Evolutionary conservation across 768 basidiomycete species (phyloP).

Genomic region (Cystobasidium onofrii): DNA sequence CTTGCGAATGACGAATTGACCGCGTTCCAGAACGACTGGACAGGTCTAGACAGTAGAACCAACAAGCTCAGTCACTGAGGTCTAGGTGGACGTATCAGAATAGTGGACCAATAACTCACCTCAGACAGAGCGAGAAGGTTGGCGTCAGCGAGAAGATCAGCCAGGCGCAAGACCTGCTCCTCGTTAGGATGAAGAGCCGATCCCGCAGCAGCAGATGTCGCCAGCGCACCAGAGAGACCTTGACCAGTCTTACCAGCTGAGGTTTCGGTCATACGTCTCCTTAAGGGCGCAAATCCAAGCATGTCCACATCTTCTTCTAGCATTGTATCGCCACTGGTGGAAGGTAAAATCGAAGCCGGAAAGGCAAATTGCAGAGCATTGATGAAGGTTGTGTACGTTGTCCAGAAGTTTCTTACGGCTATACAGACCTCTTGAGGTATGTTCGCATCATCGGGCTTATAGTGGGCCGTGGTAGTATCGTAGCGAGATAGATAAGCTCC

Average conservation of each 20-base stretch:
- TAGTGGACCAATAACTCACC: constrained; percentile 46
- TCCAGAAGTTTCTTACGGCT: constrained; percentile 59
- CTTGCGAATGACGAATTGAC: constrained; percentile 32
- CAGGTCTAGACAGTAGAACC: background rate
- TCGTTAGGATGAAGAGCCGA: constrained; percentile 74
- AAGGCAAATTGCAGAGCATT: constrained; percentile 59
- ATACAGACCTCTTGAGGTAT: constrained; percentile 21
- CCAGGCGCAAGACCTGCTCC: constrained; percentile 87
- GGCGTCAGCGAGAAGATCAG: constrained; percentile 70
- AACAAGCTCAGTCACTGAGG: no score
- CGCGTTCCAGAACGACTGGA: constrained; percentile 27
- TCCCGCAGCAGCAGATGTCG: background rate
- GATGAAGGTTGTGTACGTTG: constrained; percentile 59
- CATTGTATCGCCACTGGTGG: constrained; percentile 50
- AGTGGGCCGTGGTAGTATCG: constrained; percentile 7
- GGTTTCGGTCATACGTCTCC: constrained; percentile 49
- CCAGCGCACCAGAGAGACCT: constrained; percentile 8
- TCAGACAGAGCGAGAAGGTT: constrained; percentile 55
- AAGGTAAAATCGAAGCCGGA: constrained; percentile 58
- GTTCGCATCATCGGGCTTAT: constrained; percentile 33
- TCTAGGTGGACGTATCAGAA: no score
- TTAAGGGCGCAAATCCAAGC: constrained; percentile 75
- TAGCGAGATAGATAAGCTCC: constrained; percentile 53
- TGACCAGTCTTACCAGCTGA: constrained; percentile 37
- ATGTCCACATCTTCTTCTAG: constrained; percentile 88